phyloP scores from a whole-genome alignment of 345 rosid genomes.

The Salix viminalis region DNA sequence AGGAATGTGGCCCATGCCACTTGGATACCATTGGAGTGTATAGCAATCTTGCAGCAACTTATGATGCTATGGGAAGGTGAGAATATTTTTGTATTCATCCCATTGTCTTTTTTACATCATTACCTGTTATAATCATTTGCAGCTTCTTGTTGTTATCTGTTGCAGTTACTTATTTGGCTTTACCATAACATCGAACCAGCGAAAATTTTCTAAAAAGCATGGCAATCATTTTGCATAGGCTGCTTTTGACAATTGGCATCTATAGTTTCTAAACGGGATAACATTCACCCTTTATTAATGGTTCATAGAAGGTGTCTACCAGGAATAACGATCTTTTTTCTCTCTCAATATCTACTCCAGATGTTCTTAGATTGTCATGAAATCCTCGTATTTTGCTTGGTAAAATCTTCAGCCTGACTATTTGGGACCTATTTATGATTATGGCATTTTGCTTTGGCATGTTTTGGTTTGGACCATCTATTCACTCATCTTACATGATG shows the following conservation, averaged over 20 bases:
- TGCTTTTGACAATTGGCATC: background rate
- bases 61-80: slow-evolving; percentile 97
- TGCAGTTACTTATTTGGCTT: background rate
- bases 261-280: background rate
- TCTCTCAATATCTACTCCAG: background rate
- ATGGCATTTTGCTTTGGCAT: background rate
- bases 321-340: background rate
- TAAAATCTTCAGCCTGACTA: background rate
- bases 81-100: background rate
- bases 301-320: background rate
- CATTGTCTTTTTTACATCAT: background rate
- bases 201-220: background rate
- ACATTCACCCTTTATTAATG: background rate
- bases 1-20: slow-evolving; percentile 81
- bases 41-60: slow-evolving; percentile 95
- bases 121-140: background rate
- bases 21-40: slow-evolving; percentile 90
- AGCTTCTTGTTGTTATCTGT: background rate
- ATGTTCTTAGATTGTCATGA: background rate
- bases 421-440: background rate
- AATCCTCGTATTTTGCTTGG: background rate
- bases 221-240: background rate
- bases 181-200: background rate
- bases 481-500: background rate
- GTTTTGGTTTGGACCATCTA: background rate